These are phyloP conservation scores for Cyphellophora attinorum DNA, from an alignment of 2,329 filamentous ascomycete genomes.

Conservation along the genomic window DNA sequence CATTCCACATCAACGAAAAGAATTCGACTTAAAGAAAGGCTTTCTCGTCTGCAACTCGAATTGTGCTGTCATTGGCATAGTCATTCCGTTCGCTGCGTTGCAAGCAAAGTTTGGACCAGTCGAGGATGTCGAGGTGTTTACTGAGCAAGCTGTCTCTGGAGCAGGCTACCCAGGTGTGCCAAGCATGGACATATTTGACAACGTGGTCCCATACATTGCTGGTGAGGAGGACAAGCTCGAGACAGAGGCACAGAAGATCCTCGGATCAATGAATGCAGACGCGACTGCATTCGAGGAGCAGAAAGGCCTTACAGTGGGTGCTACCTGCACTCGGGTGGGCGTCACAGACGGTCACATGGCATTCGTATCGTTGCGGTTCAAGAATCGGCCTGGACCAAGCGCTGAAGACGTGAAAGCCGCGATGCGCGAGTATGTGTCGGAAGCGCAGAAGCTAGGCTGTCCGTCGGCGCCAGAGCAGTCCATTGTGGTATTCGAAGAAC, in stretches of 20 bases:
- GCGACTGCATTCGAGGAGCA: conserved; percentile 70
- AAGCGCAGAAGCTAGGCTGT: conserved; percentile 75
- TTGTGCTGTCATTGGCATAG: conserved; percentile 92
- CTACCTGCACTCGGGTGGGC: conserved; percentile 86
- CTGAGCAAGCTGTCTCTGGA: conserved; percentile 88
- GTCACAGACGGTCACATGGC: conserved; percentile 92
- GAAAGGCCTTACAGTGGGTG: conserved; percentile 63
- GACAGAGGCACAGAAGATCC: conserved; percentile 88
- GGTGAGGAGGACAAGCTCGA: conserved; percentile 96
- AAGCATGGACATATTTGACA: conserved; percentile 93
- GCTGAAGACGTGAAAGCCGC: conserved; percentile 70
- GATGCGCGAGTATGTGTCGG: conserved; percentile 68
- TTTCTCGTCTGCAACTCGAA: conserved; percentile 98
- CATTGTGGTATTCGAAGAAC: conserved; percentile 82
- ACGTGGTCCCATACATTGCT: conserved; percentile 85
- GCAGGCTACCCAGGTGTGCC: conserved; percentile 64
- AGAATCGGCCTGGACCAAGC: conserved; percentile 61
- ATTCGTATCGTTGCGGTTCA: conserved; percentile 82
- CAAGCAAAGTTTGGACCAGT: conserved; percentile 77
- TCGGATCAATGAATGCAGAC: conserved; percentile 63
- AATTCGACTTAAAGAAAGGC: conserved; percentile 65
- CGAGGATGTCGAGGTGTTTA: conserved; percentile 72
- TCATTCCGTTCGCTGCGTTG: conserved; percentile 87
- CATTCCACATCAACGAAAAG: conserved; percentile 76
- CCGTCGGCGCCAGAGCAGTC: conserved; percentile 73